Evolutionary conservation across 1,139 yeast genomes (phyloP).

Genomic region (Torulaspora pretoriensis): DNA sequence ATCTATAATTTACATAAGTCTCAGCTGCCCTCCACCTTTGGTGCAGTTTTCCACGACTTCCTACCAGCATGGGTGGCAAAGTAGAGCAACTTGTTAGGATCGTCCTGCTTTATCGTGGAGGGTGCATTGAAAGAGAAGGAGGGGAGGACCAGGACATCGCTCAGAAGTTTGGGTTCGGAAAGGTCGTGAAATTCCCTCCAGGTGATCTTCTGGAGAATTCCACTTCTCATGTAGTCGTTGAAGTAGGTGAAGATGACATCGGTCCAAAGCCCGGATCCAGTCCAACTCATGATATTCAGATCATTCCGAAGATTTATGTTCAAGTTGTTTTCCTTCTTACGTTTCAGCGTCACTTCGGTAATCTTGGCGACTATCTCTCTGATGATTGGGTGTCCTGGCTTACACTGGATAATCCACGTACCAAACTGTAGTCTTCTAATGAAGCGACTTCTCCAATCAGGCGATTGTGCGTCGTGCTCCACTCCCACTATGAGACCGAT

Average conservation of each 20-base stretch:
- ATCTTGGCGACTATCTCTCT: conserved; percentile 64
- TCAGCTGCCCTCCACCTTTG: conserved; percentile 23
- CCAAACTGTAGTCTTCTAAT: conserved; percentile 70
- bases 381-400: conserved; percentile 68
- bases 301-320: conserved; percentile 48
- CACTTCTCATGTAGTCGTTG: conserved; percentile 49
- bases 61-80: conserved; percentile 31
- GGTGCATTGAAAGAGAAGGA: conserved; percentile 59
- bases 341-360: conserved; percentile 55
- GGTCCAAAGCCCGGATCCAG: conserved; percentile 80
- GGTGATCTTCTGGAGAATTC: conserved; percentile 41
- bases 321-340: conserved; percentile 38
- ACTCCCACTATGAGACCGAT: conserved; percentile 68
- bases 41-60: conserved; percentile 34
- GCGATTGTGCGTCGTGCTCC: conserved; percentile 65
- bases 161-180: conserved; percentile 57
- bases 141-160: conserved; percentile 83
- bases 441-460: conserved; percentile 68
- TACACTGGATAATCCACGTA: conserved; percentile 73
- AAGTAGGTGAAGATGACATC: conserved; percentile 64
- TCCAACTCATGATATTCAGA: conserved; percentile 62
- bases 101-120: conserved; percentile 21
- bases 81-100: conserved; percentile 27
- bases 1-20: conserved; percentile 5
- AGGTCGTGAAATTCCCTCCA: conserved; percentile 70